Conservation (phyloP, 129 eudicot species). For the Escallonia rubra region DNA sequence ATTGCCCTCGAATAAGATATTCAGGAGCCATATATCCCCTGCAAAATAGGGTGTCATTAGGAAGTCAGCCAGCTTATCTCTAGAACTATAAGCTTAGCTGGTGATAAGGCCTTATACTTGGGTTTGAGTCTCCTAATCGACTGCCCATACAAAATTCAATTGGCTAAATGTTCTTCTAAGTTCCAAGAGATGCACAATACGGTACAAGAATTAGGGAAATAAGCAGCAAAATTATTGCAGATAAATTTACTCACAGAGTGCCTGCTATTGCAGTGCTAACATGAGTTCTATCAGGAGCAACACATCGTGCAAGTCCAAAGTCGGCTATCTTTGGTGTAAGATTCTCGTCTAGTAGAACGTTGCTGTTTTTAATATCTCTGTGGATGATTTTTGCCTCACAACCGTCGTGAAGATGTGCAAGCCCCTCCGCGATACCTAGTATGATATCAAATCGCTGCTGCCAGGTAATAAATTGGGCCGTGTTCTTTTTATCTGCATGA, state of each 20-base stretch:
- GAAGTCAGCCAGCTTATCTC: too few species aligned
- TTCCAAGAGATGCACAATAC: too few species aligned
- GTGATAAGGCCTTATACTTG: too few species aligned
- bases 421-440: conserved; percentile 19
- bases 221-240: not conserved
- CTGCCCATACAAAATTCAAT: too few species aligned
- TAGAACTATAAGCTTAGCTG: too few species aligned
- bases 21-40: conserved; percentile 17
- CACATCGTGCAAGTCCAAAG: conserved; percentile 18
- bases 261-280: conserved; percentile 13
- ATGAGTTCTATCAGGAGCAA: conserved; percentile 10
- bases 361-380: conserved; percentile 20
- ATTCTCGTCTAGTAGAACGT: conserved; percentile 12
- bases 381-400: conserved; percentile 7
- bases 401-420: conserved; percentile 13
- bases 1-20: conserved; percentile 6
- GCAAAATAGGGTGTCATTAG: not conserved
- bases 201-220: not conserved
- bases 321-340: conserved; percentile 17
- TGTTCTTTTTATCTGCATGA: conserved; percentile 8
- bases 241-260: conserved; percentile 5
- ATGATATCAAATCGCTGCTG: conserved; percentile 18
- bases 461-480: conserved; percentile 4
- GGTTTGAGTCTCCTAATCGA: too few species aligned
- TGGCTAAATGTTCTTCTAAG: too few species aligned